Evolutionary conservation across 2,329 filamentous ascomycete genomes (phyloP).

Genomic region (Gaeumannomyces sp.): DNA sequence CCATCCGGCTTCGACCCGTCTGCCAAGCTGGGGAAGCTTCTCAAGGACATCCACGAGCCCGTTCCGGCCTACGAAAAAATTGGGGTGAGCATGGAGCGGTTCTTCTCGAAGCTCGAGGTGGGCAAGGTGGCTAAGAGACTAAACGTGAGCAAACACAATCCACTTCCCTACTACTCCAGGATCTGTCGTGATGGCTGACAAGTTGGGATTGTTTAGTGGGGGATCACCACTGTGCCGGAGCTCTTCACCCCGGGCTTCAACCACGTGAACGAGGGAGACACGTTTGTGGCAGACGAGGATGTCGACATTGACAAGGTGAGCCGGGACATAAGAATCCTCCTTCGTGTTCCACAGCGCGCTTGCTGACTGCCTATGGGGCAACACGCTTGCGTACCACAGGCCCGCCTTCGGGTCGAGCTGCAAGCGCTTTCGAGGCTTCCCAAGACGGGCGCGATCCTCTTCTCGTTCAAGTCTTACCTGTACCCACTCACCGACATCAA

Average conservation of each 20-base stretch:
- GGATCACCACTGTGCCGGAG: conserved; percentile 35
- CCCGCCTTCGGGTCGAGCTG: conserved; percentile 40
- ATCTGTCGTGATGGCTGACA: not conserved
- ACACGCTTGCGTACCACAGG: conserved; percentile 18
- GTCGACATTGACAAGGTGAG: conserved; percentile 33
- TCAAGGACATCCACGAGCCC: conserved; percentile 44
- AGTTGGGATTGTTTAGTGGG: conserved; percentile 32
- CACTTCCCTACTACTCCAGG: not conserved
- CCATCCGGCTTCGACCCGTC: conserved; percentile 47
- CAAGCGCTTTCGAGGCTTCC: conserved; percentile 47
- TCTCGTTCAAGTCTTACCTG: conserved; percentile 51
- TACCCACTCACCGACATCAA: conserved; percentile 43
- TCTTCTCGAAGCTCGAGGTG: conserved; percentile 40
- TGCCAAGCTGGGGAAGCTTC: conserved; percentile 39
- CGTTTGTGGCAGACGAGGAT: conserved; percentile 27
- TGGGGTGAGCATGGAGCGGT: conserved; percentile 47
- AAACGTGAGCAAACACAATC: conserved; percentile 33
- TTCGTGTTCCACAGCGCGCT: not conserved
- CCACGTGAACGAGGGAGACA: conserved; percentile 28
- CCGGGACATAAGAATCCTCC: not conserved
- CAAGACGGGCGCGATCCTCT: conserved; percentile 38
- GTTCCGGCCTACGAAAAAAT: conserved; percentile 51
- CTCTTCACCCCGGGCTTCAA: conserved; percentile 35
- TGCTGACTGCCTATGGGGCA: too few species aligned
- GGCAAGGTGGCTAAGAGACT: conserved; percentile 43